Evolutionary conservation across 192 early-diverging fungal species (phyloP), one percentile per base, ranked within the genome.

Genomic region (Coemansia sp.): DNA sequence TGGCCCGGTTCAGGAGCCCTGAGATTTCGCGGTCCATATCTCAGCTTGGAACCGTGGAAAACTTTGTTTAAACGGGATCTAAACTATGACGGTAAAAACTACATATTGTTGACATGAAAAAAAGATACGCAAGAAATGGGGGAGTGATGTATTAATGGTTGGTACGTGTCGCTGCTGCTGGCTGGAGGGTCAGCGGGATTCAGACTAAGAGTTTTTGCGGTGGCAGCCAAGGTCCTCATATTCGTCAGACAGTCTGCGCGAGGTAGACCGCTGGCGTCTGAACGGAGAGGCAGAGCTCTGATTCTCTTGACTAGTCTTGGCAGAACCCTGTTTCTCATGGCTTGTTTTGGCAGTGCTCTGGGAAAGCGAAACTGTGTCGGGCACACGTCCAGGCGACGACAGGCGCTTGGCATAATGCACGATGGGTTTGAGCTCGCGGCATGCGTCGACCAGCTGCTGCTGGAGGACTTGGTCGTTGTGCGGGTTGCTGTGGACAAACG

Each of bases 371-470:
- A 72, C 46, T 5, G 75, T 69, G 5, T 67, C 67, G 4, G 66
- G 67, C 41, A 63, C 46, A 17, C 58, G 61, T 5, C 65, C 58
- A 4, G 73, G 66, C 15, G 63, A 62, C 9, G 73, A 67, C 19
- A 81, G 50, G 35, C 74, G 69, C 70, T 81, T 75, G 34, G 78
- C 73, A 35, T 81, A 81, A 9, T 74, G 78, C 1, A 69, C 71
- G 38, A 81, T 75, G 9, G 78, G 78, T 50, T 81, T 81, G 54
- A 81, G 73, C 69, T 81, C 78, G 13, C 73, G 73, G 41, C 65
- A 71, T 9, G 62, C 71, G 10, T 45, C 64, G 25, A 60, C 59
- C n/a, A 75, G 32, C 13, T 59, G 71, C 50, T 67, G 58, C 0
- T 52, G 49, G 19, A 53, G 19, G 17, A 41, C 25, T 22, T 32